phyloP scores from a whole-genome alignment of 148 eudicot genomes.

The Pharnaceum exiguum region DNA sequence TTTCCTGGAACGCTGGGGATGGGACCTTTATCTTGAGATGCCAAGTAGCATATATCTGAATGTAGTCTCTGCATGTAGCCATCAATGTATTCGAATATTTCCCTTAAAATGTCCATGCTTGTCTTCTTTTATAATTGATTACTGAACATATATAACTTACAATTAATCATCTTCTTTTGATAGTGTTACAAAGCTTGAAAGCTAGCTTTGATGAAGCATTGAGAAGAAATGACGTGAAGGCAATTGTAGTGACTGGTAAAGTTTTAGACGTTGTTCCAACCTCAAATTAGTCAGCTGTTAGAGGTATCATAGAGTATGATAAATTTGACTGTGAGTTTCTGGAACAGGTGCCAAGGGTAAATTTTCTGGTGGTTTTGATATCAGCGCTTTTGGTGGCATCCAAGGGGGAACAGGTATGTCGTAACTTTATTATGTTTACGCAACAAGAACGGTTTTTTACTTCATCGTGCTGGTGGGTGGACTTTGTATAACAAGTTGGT shows the following conservation, averaged over 20 bases:
- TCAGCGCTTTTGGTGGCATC: slow-evolving; percentile 65
- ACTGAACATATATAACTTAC: not conserved
- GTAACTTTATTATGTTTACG: not conserved
- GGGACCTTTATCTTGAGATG: no score
- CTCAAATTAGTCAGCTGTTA: not conserved
- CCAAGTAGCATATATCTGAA: no score
- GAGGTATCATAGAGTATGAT: not conserved
- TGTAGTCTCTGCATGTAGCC: no score
- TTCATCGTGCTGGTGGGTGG: no score
- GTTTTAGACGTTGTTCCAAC: not conserved
- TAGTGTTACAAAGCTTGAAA: slow-evolving; percentile 78
- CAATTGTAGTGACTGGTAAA: slow-evolving; percentile 90
- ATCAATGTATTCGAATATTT: not conserved
- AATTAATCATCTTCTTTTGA: slow-evolving; percentile 3
- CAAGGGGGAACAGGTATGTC: slow-evolving; percentile 58
- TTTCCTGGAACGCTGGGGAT: no score
- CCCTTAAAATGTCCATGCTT: not conserved
- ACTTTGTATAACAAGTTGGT: not conserved
- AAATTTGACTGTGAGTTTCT: slow-evolving; percentile 8
- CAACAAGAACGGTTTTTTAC: not conserved
- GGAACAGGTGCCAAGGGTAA: slow-evolving; percentile 77
- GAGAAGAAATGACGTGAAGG: slow-evolving; percentile 83
- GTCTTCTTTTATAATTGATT: not conserved
- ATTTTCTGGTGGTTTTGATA: slow-evolving; percentile 96
- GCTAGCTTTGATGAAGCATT: slow-evolving; percentile 64